phyloP scores from a whole-genome alignment of 768 basidiomycete species.

The Termitomyces sp. region DNA sequence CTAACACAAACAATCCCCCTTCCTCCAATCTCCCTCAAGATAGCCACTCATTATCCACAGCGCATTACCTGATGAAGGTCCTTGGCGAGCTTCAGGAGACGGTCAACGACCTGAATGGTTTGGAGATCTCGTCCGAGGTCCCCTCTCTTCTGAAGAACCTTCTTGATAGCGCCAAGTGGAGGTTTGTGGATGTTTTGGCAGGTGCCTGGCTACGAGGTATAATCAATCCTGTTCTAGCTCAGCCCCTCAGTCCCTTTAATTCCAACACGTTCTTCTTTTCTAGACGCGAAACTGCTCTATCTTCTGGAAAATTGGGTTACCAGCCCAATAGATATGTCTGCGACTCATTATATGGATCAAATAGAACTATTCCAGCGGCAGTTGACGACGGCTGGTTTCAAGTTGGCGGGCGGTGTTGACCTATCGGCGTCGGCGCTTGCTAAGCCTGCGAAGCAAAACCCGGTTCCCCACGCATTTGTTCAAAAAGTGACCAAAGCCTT shows the following conservation, averaged over 20 bases:
- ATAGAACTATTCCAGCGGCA: conserved; percentile 83
- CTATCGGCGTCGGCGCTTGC: conserved; percentile 46
- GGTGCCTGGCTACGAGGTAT: conserved; percentile 82
- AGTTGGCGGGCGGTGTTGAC: conserved; percentile 77
- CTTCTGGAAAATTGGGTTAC: conserved; percentile 84
- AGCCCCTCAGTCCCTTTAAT: background rate
- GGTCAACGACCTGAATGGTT: conserved; percentile 71
- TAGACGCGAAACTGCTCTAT: conserved; percentile 84
- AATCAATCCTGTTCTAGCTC: conserved; percentile 22
- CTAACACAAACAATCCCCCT: conserved; percentile 37
- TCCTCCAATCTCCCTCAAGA: conserved; percentile 65
- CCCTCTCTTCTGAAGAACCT: conserved; percentile 67
- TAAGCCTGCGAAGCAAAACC: conserved; percentile 56
- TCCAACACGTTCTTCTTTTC: conserved; percentile 1
- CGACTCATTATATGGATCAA: conserved; percentile 73
- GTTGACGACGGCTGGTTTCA: conserved; percentile 71
- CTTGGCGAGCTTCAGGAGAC: conserved; percentile 86
- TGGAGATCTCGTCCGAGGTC: conserved; percentile 81
- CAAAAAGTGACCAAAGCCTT: conserved; percentile 82
- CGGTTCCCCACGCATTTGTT: conserved; percentile 62
- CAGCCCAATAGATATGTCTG: conserved; percentile 57
- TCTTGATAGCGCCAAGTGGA: conserved; percentile 83
- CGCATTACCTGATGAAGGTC: conserved; percentile 77
- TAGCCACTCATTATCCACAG: conserved; percentile 80
- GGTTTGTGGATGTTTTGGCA: conserved; percentile 80